Evolutionary conservation across 2,329 filamentous ascomycete species (phyloP).

Genomic region (Rutstroemia sp.): DNA sequence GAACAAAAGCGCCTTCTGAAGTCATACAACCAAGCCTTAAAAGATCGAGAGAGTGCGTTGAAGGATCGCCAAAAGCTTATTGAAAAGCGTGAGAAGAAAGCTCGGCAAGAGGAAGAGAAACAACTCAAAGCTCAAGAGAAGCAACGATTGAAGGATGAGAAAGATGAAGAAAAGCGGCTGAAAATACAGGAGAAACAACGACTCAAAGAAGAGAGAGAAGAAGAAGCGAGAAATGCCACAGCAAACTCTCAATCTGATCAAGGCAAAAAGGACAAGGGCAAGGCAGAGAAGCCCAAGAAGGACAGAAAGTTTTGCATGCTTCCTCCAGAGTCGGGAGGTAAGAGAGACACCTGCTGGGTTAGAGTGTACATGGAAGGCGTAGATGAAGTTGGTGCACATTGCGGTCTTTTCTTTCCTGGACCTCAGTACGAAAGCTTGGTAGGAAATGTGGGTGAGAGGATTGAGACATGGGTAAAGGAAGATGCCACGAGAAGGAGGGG

Average conservation of each 20-base stretch:
- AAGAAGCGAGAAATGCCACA: conserved; percentile 24
- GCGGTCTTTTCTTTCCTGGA: conserved; percentile 68
- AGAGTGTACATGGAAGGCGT: conserved; percentile 74
- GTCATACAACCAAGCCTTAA: conserved; percentile 57
- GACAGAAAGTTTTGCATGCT: conserved; percentile 69
- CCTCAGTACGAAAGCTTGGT: conserved; percentile 70
- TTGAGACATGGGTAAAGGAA: conserved; percentile 64
- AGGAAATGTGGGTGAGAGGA: conserved; percentile 61
- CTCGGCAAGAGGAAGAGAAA: conserved; percentile 33
- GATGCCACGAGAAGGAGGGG: conserved; percentile 34
- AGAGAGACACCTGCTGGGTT: conserved; percentile 66
- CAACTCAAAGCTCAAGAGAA: conserved; percentile 28
- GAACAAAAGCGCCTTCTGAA: conserved; percentile 57
- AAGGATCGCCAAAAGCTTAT: conserved; percentile 54
- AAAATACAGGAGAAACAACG: conserved; percentile 23
- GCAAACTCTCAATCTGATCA: conserved; percentile 19
- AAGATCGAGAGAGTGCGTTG: conserved; percentile 57
- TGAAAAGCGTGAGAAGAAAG: conserved; percentile 42
- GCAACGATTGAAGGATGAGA: conserved; percentile 28
- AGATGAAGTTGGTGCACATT: conserved; percentile 81
- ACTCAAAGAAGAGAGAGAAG: conserved; percentile 29
- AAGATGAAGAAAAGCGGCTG: conserved; percentile 24
- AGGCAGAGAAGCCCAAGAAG: conserved; percentile 24
- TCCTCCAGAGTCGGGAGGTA: conserved; percentile 47
- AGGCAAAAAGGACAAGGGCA: conserved; percentile 23